phyloP scores from a whole-genome alignment of 2,329 filamentous ascomycete species.

The Aspergillus spinulosporus region DNA sequence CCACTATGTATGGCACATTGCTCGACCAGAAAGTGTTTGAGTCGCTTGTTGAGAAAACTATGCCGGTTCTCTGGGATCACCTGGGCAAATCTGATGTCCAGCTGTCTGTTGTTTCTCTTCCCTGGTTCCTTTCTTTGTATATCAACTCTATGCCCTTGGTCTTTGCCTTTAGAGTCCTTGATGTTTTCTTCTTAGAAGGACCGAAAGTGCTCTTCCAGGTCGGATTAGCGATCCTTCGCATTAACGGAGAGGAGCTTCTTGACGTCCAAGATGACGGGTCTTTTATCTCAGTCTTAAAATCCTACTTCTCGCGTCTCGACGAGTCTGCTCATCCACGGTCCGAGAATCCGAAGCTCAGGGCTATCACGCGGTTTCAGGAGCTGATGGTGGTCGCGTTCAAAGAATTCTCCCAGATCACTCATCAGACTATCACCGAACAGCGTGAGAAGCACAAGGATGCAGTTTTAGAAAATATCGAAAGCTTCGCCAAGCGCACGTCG shows the following conservation, averaged over 20 bases:
- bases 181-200: conserved; percentile 97
- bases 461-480: conserved; percentile 94
- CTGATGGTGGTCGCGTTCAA: conserved; percentile 99
- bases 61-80: conserved; percentile 99
- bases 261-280: conserved; percentile 93
- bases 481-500: conserved; percentile 92
- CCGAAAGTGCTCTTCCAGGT: conserved; percentile 98
- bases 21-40: conserved; percentile 98
- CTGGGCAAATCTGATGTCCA: conserved; percentile 97
- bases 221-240: conserved; percentile 90
- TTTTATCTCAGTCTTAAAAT: conserved; percentile 94
- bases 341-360: conserved; percentile 89
- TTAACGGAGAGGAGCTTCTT: conserved; percentile 93
- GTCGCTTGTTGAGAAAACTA: conserved; percentile 95
- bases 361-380: conserved; percentile 94
- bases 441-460: conserved; percentile 90
- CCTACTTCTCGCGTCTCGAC: conserved; percentile 88
- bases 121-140: conserved; percentile 97
- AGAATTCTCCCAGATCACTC: conserved; percentile 93
- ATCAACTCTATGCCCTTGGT: conserved; percentile 99
- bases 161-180: conserved; percentile 92
- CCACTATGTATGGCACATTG: conserved; percentile 97
- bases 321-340: conserved; percentile 95
- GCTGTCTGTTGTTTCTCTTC: conserved; percentile 94
- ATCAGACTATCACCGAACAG: conserved; percentile 85